Base-by-base conservation (phyloP, 2,329 filamentous ascomycete species). In the Leptographium procerum region DNA sequence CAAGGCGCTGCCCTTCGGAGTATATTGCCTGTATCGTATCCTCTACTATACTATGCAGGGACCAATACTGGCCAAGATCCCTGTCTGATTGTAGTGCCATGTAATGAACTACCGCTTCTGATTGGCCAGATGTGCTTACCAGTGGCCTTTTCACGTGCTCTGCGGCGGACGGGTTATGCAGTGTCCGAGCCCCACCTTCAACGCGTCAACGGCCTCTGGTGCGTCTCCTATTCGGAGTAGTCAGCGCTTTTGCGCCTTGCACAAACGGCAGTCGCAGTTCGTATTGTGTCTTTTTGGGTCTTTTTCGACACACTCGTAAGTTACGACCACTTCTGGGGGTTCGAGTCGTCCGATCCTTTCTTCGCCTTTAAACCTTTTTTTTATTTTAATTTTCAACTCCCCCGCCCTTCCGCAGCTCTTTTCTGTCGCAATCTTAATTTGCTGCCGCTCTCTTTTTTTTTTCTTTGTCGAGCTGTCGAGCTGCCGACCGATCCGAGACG, bases 61-160 rank as follows among this genome's bases (percentile, higher is more conserved):
- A n/a, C n/a, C n/a, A n/a, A n/a, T n/a, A n/a, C n/a, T n/a, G n/a
- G n/a, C n/a, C n/a, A n/a, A n/a, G n/a, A n/a, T n/a, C n/a, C n/a
- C n/a, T n/a, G n/a, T n/a, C n/a, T n/a, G n/a, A n/a, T n/a, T 6
- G 34, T 45, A 7, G 5, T 4, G 9, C 2, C 24, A 29, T 6
- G 29, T 61, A 47, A 55, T 55, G 58, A 61, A 61, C 24, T 51
- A 26, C 10, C 52, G 26, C 51, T 19, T 61, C 52, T 56, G 28
- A 62, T 62, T 62, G 59, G 61, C 26, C 22, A 3, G n/a, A 24
- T 55, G 55, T 57, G 55, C 24, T 28, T 13, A 24, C 28, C 8
- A 14, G n/a, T n/a, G n/a, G n/a, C 19, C 28, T 14, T 19, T 24
- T 33, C 51, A 52, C 52, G 31, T 33, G 33, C 31, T 6, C 14